These are phyloP conservation scores for Mrakiaceae sp. DNA, from an alignment of 1,284 basidiomycete species.

Conservation along the genomic window DNA sequence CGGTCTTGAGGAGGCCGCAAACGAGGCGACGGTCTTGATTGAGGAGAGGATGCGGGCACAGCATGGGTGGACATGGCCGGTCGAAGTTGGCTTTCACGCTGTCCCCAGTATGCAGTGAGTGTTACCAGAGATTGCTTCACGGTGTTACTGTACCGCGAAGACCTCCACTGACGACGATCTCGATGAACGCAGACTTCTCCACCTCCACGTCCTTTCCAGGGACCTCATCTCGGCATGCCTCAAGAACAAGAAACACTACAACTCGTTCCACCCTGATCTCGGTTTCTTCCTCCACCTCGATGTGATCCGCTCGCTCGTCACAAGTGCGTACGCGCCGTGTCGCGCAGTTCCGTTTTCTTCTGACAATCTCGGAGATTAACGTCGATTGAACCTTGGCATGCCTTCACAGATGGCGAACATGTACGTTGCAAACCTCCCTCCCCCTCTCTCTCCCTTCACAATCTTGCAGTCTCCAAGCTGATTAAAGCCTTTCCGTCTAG, in stretches of 20 bases:
- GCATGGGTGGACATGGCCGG: conserved; percentile 62
- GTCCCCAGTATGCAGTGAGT: conserved; percentile 47
- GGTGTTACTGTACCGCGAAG: neutral
- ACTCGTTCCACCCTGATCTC: conserved; percentile 75
- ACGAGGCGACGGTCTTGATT: conserved; percentile 48
- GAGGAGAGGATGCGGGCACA: conserved; percentile 67
- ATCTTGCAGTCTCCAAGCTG: neutral
- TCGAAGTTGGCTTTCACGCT: conserved; percentile 77
- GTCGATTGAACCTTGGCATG: neutral
- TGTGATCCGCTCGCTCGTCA: conserved; percentile 64
- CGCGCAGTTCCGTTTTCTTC: neutral
- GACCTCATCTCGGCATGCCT: conserved; percentile 63
- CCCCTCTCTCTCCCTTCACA: conserved; percentile 5
- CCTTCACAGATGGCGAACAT: neutral
- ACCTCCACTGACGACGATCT: neutral
- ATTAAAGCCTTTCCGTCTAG: conserved; percentile 31
- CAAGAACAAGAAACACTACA: conserved; percentile 90
- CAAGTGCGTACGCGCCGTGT: conserved; percentile 35
- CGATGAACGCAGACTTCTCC: conserved; percentile 53
- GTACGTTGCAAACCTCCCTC: neutral
- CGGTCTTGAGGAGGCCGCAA: conserved; percentile 48
- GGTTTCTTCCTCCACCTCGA: conserved; percentile 77
- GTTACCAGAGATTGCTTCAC: neutral
- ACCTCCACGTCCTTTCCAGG: conserved; percentile 74
- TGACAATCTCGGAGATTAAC: neutral